Base-by-base conservation (phyloP, 192 early-diverging fungal genomes). In the Coemansia sp. region DNA sequence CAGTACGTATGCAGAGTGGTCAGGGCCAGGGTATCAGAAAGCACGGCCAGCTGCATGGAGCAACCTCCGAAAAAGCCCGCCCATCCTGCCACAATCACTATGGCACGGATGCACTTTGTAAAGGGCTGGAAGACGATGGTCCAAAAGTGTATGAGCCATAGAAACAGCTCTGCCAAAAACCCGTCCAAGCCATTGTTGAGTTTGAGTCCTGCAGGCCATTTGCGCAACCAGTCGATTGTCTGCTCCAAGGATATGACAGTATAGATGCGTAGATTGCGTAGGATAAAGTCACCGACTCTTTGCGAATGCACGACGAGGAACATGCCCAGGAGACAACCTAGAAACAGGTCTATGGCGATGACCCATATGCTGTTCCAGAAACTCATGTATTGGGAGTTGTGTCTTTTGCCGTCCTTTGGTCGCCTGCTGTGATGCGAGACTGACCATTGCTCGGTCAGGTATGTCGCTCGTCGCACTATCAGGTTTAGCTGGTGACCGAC, bases 351-450 rank as follows among this genome's bases (percentile, higher is more conserved):
- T 54, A 95, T 90, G 6, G 85, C 86, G n/a, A 93, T 85, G 18
- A 95, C 83, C 93, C 94, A 99, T 60, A 92, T 83, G 40, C 87
- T 91, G 67, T 97, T 99, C 72, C 92, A 93, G 58, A 99, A 94
- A 45, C 89, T 89, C 45, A 56, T 65, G 32, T 64, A 78, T 18
- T 64, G 65, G 32, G 63, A 62, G 33, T 58, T 69, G 25, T 64
- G 57, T 20, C 55, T 56, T 14, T 54, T 54, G 23, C 45, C 69
- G 19, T 47, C 56, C 15, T 26, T 42, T 50, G 78, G 80, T 46
- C 83, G 64, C 43, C 62, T 51, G 24, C 78, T 74, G 63, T 87
- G 81, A 34, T 81, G 58, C 63, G 76, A 60, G 40, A 82, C 78
- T 40, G 40, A 26, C 72, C 92, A 93, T 50, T 94, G 89, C 78